Evolutionary conservation across 2,329 filamentous ascomycete genomes (phyloP).

Genomic region (Acephala macrosclerotiorum): DNA sequence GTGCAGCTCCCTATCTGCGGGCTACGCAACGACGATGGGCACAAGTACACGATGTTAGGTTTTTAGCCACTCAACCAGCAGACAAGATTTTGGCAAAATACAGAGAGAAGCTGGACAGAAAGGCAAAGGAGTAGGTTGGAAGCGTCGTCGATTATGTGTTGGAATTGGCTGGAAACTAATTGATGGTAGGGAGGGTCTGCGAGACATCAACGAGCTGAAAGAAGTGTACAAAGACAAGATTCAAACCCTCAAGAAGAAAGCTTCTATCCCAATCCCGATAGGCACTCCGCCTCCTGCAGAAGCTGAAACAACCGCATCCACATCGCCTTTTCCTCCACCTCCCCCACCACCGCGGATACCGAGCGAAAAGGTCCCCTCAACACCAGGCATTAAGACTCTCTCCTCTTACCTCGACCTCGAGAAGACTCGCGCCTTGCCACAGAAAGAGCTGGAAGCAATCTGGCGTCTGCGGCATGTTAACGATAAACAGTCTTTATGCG

Average conservation of each 20-base stretch:
- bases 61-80: slow-evolving; percentile 79
- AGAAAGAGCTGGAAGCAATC: slow-evolving; percentile 83
- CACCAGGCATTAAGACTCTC: slow-evolving; percentile 59
- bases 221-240: slow-evolving; percentile 89
- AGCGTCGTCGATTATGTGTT: no score
- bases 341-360: slow-evolving; percentile 32
- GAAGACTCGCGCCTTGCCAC: slow-evolving; percentile 76
- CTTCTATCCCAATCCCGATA: slow-evolving; percentile 59
- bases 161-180: no score
- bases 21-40: slow-evolving; percentile 81
- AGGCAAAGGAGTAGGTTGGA: slow-evolving; percentile 74
- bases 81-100: slow-evolving; percentile 83
- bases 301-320: slow-evolving; percentile 43
- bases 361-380: slow-evolving; percentile 42
- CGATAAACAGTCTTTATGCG: slow-evolving; percentile 80
- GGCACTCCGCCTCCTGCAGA: slow-evolving; percentile 43
- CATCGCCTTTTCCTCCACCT: slow-evolving; percentile 46
- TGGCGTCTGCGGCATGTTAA: slow-evolving; percentile 89
- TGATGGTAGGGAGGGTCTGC: slow-evolving; percentile 62
- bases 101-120: slow-evolving; percentile 81
- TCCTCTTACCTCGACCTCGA: slow-evolving; percentile 78
- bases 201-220: slow-evolving; percentile 78
- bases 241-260: slow-evolving; percentile 70
- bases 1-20: slow-evolving; percentile 41
- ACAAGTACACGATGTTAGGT: slow-evolving; percentile 90